Evolutionary conservation across 2,329 filamentous ascomycete species (phyloP).

Genomic region (Didymella pomorum): DNA sequence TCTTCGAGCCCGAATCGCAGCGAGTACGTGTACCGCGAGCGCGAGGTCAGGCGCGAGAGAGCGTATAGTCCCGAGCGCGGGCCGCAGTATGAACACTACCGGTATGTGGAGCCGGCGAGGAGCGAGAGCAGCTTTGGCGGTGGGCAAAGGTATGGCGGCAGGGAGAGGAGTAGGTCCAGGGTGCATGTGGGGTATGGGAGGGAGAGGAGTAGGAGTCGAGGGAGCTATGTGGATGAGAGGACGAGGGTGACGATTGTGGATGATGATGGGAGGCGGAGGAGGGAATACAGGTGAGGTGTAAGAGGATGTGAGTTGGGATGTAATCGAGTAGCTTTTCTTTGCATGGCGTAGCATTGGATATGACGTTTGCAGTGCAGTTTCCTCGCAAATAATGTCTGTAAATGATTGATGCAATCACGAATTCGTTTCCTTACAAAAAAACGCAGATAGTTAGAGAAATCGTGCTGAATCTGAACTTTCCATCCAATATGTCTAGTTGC

Average conservation of each 20-base stretch:
- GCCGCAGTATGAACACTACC: slow-evolving; percentile 56
- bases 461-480: no score
- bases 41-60: slow-evolving; percentile 53
- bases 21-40: slow-evolving; percentile 56
- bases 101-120: slow-evolving; percentile 55
- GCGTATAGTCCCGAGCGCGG: slow-evolving; percentile 46
- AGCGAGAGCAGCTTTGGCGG: slow-evolving; percentile 41
- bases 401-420: slow-evolving; percentile 5
- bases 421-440: neutral
- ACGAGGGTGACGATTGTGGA: slow-evolving; percentile 43
- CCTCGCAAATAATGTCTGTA: slow-evolving; percentile 11
- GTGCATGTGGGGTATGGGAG: slow-evolving; percentile 31
- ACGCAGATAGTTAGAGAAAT: no score
- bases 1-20: slow-evolving; percentile 41
- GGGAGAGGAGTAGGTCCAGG: slow-evolving; percentile 39
- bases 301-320: neutral
- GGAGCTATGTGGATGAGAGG: slow-evolving; percentile 39
- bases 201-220: slow-evolving; percentile 22
- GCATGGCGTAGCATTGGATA: slow-evolving; percentile 4
- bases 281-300: slow-evolving; percentile 25
- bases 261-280: slow-evolving; percentile 33
- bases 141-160: slow-evolving; percentile 37
- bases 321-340: neutral
- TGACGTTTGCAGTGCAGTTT: neutral
- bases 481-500: no score